Evolutionary conservation across 768 basidiomycete genomes (phyloP), one percentile per base, ranked within the genome.

Genomic region (Floccularia luteovirens): DNA sequence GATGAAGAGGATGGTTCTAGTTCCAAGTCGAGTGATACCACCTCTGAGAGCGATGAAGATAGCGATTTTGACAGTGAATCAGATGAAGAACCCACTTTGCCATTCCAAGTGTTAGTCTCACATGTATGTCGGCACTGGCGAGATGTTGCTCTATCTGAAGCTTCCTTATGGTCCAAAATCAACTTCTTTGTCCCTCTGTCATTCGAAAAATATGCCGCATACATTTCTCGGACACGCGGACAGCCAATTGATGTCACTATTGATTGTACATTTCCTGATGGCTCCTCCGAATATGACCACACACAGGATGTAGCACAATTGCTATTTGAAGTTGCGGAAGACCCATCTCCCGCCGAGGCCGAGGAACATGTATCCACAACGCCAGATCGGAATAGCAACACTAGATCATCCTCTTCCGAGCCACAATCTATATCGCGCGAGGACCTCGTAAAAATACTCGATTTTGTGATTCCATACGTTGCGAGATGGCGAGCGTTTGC

Each of bases 401-500:
- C n/a, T n/a, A n/a, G n/a, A n/a, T n/a, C n/a, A n/a, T n/a, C n/a
- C n/a, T n/a, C n/a, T n/a, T n/a, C n/a, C n/a, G n/a, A n/a, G n/a
- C n/a, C 51, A 19, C 48, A 47, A 13, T 60, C 55, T 42, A 48
- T 62, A 36, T 60, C 63, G 4, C 34, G 59, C 4, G 45, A 55
- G 16, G 63, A 72, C 16, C 44, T 70, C 10, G 40, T 46, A 5
- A 32, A 49, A 2, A 66, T 72, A 39, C 42, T 73, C 25, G 64
- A 71, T 39, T 50, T 69, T 24, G 47, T 85, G 38, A 49, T 66
- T 22, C 75, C 82, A 2, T 72, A 74, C 53, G 60, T 74, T 41
- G 51, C 54, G 6, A 72, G 74, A 21, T 83, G 80, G 79, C 67
- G 66, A 23, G 42, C 58, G 12, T 53, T 83, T 38, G 65, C 69